Percentiles rank a stretch among this genome's conserved stretches.
Conservation (phyloP, 257 asterid genomes). For the Fraxinus quadrangulata region DNA sequence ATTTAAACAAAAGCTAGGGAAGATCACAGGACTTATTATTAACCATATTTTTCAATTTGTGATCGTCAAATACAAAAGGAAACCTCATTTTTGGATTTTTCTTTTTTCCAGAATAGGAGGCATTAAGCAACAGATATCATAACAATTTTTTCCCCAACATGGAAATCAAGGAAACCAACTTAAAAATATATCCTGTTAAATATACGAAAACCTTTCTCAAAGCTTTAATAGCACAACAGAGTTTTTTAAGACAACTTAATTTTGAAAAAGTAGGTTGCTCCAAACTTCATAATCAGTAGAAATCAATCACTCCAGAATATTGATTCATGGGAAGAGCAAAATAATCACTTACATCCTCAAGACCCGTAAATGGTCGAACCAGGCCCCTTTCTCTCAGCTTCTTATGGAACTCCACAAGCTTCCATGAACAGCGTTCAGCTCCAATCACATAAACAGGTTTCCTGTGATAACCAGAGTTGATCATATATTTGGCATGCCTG, state of each 20-base stretch:
- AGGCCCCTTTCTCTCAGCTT: conserved; percentile 75
- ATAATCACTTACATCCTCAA: conserved; percentile 83
- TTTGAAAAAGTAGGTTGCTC: not conserved
- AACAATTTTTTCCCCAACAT: too few relatives aligned
- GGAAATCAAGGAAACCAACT: too few relatives aligned
- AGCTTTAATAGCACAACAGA: too few relatives aligned
- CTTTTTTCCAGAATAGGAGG: too few relatives aligned
- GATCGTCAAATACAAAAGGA: not conserved
- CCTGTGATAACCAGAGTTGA: conserved; percentile 44
- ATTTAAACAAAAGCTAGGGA: not conserved
- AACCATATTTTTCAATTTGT: not conserved
- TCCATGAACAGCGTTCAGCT: conserved; percentile 89
- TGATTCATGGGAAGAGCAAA: not conserved
- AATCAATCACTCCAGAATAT: not conserved
- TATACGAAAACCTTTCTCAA: not conserved
- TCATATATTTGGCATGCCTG: conserved; percentile 23
- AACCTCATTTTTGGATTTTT: too few relatives aligned
- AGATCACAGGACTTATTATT: not conserved
- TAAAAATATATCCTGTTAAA: not conserved
- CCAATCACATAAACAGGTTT: conserved; percentile 96
- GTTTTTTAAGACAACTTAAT: not conserved
- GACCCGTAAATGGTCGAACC: conserved; percentile 93
- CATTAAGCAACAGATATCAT: too few relatives aligned
- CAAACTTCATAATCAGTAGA: not conserved
- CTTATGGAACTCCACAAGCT: conserved; percentile 79